Conservation (phyloP, 2,329 filamentous ascomycete species). For the Epichloe uncinata region DNA sequence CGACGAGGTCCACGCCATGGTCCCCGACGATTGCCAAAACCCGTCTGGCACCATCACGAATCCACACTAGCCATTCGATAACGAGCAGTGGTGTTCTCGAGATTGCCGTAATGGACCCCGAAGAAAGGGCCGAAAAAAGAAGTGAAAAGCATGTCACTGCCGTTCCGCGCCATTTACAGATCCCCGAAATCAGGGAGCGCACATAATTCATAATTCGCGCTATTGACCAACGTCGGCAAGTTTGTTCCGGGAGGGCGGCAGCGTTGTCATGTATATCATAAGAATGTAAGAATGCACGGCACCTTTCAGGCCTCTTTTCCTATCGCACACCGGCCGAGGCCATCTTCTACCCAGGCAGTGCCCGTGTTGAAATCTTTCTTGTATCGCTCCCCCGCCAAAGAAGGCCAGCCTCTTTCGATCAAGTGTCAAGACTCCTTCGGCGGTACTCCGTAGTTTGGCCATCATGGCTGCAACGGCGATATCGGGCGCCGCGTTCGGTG, state of each 20-base stretch:
- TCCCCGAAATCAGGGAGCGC: neutral
- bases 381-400: no score
- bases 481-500: constrained; percentile 47
- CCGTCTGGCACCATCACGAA: neutral
- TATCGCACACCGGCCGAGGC: neutral
- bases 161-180: neutral
- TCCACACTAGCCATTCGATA: neutral
- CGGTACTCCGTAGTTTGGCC: no score
- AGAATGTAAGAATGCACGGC: neutral
- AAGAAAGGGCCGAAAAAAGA: neutral
- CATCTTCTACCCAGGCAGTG: no score
- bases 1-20: no score
- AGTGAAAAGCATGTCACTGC: no score
- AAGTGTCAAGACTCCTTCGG: neutral
- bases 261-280: neutral
- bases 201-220: neutral
- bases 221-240: neutral
- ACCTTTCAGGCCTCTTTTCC: neutral
- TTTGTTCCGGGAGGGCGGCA: neutral
- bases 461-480: constrained; percentile 10
- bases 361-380: no score
- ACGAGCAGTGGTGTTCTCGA: no score
- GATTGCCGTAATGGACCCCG: neutral
- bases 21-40: no score
- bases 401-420: no score